Base-by-base conservation (phyloP, 352 stramenopile genomes). In the Pythium chondricola region DNA sequence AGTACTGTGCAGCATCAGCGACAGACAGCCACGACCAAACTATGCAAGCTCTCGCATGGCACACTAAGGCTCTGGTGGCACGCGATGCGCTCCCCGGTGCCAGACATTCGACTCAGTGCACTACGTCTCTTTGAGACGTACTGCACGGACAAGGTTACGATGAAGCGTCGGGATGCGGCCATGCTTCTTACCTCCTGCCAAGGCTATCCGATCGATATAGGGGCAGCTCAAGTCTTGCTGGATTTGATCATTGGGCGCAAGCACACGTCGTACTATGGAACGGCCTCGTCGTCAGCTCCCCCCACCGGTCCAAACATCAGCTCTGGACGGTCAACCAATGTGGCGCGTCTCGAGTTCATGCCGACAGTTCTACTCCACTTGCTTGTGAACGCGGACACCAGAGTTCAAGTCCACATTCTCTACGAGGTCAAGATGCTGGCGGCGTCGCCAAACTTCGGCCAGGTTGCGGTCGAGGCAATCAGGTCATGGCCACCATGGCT, bases 401-500 rank as follows among this genome's bases (percentile, higher is more conserved):
- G 73, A 40, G 68, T 86, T 1, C 80, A 88, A 63, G 50, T 68
- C 14, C 52, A 58, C 13, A 31, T 88, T 5, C 54, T 91, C 3
- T 56, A 62, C 20, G 80, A 89, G 65, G 65, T 89, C 42, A 66
- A 69, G 31, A 24, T 54, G 18, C 63, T 84, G 33, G 10, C 87
- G n/a, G 43, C 62, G 16, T 79, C 65, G 9, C 42, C 63, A 6
- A 65, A 65, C 1, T 60, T 67, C 35, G 72, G 74, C 9, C 68
- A 84, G 35, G 76, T 47, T 16, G 52, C 78, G 21, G 79, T 83
- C 46, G 80, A 91, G 61, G 52, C 71, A n/a, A 74, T 88, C 40
- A 64, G 80, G 32, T 85, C 76, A 3, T 90, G 79, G 79, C 76
- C 79, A 24, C 58, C 69, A 13, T 90, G 75, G 79, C 50, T 90